Percentiles rank a stretch among this genome's conserved stretches.
Evolutionary conservation across 352 stramenopile species (phyloP).

Genomic region (Phytopythium montanum): DNA sequence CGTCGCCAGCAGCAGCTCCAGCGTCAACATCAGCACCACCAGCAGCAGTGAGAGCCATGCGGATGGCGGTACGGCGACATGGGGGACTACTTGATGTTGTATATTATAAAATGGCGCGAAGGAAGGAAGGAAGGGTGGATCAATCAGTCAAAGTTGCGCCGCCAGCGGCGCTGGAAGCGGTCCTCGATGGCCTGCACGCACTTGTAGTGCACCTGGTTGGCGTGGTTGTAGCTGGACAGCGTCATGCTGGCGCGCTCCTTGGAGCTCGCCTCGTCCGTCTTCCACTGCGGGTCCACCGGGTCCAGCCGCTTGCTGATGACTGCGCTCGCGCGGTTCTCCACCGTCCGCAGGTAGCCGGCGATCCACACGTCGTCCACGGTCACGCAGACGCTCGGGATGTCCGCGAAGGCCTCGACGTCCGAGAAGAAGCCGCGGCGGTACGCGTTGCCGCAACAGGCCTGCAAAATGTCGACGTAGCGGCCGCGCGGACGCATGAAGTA

Average conservation of each 20-base stretch:
- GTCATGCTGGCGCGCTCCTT: conserved; percentile 48
- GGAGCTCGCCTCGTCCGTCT: conserved; percentile 49
- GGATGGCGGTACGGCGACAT: too few relatives aligned
- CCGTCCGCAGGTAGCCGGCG: conserved; percentile 66
- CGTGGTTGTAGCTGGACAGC: conserved; percentile 79
- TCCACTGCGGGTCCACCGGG: conserved; percentile 61
- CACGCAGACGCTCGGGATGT: conserved; percentile 66
- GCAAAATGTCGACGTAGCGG: conserved; percentile 74
- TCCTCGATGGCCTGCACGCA: conserved; percentile 73
- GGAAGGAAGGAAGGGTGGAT: too few relatives aligned
- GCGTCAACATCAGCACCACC: neutral
- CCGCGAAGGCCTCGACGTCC: conserved; percentile 59
- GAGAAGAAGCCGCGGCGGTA: conserved; percentile 76
- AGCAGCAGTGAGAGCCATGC: too few relatives aligned
- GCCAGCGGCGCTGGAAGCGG: conserved; percentile 55
- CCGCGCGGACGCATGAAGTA: conserved; percentile 76
- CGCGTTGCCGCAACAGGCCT: conserved; percentile 65
- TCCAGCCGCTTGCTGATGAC: conserved; percentile 81
- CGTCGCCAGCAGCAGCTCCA: conserved; percentile 3
- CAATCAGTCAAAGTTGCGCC: conserved; percentile 67
- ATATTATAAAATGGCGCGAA: conserved; percentile 2
- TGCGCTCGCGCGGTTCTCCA: conserved; percentile 51
- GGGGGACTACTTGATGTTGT: neutral
- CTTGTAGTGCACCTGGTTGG: conserved; percentile 80
- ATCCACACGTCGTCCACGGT: conserved; percentile 86